Percentiles rank a stretch among this genome's conserved stretches.
Conservation (phyloP, 1,284 basidiomycete species). For the Vanrija sp. region DNA sequence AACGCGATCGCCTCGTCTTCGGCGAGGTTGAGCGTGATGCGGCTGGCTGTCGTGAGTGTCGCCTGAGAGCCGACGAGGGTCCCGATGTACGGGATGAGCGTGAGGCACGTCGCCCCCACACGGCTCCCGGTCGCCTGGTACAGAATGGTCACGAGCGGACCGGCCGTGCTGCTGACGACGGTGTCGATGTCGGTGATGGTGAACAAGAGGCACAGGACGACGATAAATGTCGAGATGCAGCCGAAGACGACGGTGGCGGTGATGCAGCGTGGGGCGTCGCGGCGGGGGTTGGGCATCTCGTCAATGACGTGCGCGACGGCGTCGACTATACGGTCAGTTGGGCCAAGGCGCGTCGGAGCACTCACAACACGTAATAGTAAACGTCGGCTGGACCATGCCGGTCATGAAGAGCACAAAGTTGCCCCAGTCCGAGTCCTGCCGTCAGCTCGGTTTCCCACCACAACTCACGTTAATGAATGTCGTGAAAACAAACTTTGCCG, state of each 20-base stretch:
- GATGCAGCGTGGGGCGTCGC: neutral
- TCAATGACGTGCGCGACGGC: neutral
- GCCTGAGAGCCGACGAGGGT: conserved; percentile 25
- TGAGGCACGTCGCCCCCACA: conserved; percentile 58
- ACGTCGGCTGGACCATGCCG: conserved; percentile 4
- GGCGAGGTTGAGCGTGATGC: conserved; percentile 64
- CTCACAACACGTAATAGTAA: conserved; percentile 2
- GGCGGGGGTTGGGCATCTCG: neutral
- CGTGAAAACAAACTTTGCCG: conserved; percentile 1
- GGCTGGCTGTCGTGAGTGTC: conserved; percentile 57
- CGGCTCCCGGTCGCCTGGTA: conserved; percentile 59
- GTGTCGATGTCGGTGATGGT: conserved; percentile 57
- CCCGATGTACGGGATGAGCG: conserved; percentile 2
- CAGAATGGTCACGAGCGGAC: conserved; percentile 61
- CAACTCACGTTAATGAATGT: conserved; percentile 1
- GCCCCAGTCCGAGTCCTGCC: conserved; percentile 1
- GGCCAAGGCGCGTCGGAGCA: neutral
- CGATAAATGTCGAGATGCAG: neutral
- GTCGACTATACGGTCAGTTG: neutral
- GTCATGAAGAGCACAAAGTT: conserved; percentile 6
- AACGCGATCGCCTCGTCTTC: conserved; percentile 59
- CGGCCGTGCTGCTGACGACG: conserved; percentile 56
- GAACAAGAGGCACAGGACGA: conserved; percentile 61
- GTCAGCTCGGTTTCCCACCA: neutral
- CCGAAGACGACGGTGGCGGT: neutral